Conservation (phyloP, 495 filamentous ascomycete genomes). For the Penicillium egyptiacum region DNA sequence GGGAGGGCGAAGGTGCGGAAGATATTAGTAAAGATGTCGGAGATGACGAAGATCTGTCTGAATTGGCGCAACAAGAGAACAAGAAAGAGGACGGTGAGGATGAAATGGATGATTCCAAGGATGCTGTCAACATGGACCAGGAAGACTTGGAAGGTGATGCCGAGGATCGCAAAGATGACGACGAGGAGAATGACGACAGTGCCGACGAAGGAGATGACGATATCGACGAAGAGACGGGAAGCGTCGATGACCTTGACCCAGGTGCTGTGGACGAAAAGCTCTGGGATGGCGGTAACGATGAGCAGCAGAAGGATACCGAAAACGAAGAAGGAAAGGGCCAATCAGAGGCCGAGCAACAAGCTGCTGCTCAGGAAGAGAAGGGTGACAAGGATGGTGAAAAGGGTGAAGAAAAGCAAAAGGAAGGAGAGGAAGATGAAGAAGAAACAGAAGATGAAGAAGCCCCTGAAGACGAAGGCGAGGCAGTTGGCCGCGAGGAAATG, state of each 20-base stretch:
- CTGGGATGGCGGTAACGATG: constrained; percentile 84
- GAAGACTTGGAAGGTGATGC: constrained; percentile 64
- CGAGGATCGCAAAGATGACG: constrained; percentile 59
- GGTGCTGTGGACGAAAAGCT: constrained; percentile 94
- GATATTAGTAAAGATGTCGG: constrained; percentile 97
- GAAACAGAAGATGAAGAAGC: constrained; percentile 58
- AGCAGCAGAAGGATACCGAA: constrained; percentile 78
- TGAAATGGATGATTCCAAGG: constrained; percentile 65
- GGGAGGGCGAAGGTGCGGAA: constrained; percentile 89
- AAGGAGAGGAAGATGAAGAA: constrained; percentile 54
- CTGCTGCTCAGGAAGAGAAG: constrained; percentile 59
- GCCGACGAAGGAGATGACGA: constrained; percentile 59
- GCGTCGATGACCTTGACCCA: constrained; percentile 85
- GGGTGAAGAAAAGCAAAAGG: constrained; percentile 44
- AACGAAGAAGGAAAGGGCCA: constrained; percentile 68
- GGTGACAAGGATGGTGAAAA: constrained; percentile 42
- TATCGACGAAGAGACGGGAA: constrained; percentile 84
- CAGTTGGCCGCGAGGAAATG: constrained; percentile 57
- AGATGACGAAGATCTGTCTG: constrained; percentile 88
- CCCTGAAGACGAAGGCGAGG: constrained; percentile 61
- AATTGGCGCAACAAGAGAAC: constrained; percentile 79
- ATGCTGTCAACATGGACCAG: constrained; percentile 94
- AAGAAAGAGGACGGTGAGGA: constrained; percentile 62
- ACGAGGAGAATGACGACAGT: constrained; percentile 56
- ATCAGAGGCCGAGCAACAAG: constrained; percentile 61